phyloP scores from a whole-genome alignment of 2,329 filamentous ascomycete species.

The Penicillium sp. region DNA sequence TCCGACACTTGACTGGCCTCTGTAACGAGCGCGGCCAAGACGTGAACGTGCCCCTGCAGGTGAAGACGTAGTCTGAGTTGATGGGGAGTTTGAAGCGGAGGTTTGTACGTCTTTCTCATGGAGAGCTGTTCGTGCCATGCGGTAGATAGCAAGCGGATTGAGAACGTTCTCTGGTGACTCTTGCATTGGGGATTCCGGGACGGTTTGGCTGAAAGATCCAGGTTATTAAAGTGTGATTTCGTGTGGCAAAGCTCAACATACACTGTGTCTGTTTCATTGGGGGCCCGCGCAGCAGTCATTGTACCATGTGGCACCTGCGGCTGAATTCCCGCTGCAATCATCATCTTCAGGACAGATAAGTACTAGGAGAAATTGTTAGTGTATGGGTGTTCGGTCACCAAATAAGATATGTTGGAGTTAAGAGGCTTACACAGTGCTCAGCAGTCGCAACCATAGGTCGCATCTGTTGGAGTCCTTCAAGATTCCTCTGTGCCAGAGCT shows the following conservation, averaged over 20 bases:
- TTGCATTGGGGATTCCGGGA: constrained; percentile 17
- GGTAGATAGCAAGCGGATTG: constrained; percentile 28
- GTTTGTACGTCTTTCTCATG: constrained; percentile 18
- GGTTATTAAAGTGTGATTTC: background rate
- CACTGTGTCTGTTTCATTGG: constrained; percentile 1
- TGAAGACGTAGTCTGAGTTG: constrained; percentile 5
- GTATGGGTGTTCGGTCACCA: no score
- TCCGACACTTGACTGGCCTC: background rate
- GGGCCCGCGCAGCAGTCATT: background rate
- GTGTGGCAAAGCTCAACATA: background rate
- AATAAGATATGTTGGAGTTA: no score
- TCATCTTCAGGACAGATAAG: constrained; percentile 19
- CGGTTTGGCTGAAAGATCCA: constrained; percentile 7
- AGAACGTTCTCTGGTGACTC: constrained; percentile 26
- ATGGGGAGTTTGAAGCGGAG: constrained; percentile 8
- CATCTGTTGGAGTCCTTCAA: constrained; percentile 19
- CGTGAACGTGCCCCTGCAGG: background rate
- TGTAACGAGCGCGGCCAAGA: background rate
- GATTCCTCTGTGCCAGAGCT: constrained; percentile 14
- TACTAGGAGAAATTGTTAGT: constrained; percentile 9
- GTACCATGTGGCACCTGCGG: constrained; percentile 2
- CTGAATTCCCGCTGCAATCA: constrained; percentile 15
- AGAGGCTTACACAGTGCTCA: constrained; percentile 18
- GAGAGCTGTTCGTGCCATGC: constrained; percentile 25
- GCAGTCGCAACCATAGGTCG: constrained; percentile 20